Evolutionary conservation across 495 filamentous ascomycete genomes (phyloP).

Genomic region (Letharia columbiana): DNA sequence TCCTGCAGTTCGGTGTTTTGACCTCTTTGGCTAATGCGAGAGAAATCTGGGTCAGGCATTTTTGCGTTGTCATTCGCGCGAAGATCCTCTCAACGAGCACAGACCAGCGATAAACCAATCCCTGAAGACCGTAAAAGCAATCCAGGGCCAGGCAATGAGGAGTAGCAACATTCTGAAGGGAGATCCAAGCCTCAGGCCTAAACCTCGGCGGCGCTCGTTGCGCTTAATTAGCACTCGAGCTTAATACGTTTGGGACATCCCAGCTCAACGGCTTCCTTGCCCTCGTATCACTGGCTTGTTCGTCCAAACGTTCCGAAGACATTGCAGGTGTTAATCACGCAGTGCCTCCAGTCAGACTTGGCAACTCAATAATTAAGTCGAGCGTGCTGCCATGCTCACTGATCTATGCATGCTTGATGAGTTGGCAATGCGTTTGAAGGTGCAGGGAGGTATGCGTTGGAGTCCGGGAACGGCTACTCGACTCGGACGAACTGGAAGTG

Average conservation of each 20-base stretch:
- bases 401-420: constrained; percentile 71
- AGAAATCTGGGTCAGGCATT: constrained; percentile 16
- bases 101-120: constrained; percentile 1
- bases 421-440: constrained; percentile 73
- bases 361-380: constrained; percentile 24
- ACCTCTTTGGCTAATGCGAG: constrained; percentile 23
- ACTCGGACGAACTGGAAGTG: constrained; percentile 18
- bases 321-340: constrained; percentile 8
- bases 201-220: constrained; percentile 20
- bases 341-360: constrained; percentile 19
- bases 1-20: constrained; percentile 16
- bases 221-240: constrained; percentile 14
- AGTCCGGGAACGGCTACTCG: constrained; percentile 31
- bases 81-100: constrained; percentile 14
- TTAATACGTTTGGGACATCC: constrained; percentile 5
- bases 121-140: too few species aligned
- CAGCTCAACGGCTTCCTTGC: constrained; percentile 1
- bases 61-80: constrained; percentile 13
- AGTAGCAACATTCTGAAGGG: not conserved
- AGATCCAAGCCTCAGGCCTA: not conserved
- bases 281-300: not conserved
- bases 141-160: too few species aligned
- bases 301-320: constrained; percentile 4
- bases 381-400: constrained; percentile 31
- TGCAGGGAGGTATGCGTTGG: constrained; percentile 47